These are phyloP conservation scores for Dioscorea cayenensis DNA, from an alignment of 116 monocot genomes.

Conservation along the genomic window DNA sequence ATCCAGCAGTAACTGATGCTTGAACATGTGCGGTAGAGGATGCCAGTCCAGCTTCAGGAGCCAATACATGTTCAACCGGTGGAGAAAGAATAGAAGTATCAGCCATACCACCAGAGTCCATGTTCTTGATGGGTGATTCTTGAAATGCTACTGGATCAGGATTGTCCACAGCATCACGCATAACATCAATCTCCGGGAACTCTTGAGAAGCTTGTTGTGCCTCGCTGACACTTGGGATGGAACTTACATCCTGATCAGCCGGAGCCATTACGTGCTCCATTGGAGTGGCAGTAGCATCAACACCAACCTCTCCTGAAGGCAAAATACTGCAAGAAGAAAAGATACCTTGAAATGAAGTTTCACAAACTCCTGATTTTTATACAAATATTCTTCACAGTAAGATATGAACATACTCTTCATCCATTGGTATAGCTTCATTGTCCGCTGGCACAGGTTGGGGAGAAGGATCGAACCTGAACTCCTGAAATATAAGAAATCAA, in stretches of 20 bases:
- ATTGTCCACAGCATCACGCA: conserved; percentile 39
- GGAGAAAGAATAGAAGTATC: conserved; percentile 31
- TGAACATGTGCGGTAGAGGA: neutral
- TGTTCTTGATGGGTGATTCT: conserved; percentile 14
- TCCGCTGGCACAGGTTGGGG: conserved; percentile 11
- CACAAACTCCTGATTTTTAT: neutral
- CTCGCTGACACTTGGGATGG: neutral
- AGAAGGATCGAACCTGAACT: conserved; percentile 18
- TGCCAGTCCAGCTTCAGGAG: conserved; percentile 19
- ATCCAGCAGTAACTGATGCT: conserved; percentile 4
- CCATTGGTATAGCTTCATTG: conserved; percentile 28
- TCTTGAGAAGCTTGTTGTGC: conserved; percentile 11
- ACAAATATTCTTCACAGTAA: neutral
- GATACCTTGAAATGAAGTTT: neutral
- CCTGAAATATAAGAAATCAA: conserved; percentile 28
- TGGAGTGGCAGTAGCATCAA: conserved; percentile 17
- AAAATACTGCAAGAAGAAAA: conserved; percentile 31
- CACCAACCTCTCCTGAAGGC: conserved; percentile 29
- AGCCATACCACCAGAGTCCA: conserved; percentile 8
- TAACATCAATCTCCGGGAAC: conserved; percentile 28
- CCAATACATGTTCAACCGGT: conserved; percentile 19
- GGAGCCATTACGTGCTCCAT: conserved; percentile 1
- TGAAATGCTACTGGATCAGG: neutral
- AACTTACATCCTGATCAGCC: conserved; percentile 6
- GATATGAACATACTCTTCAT: conserved; percentile 48